These are phyloP conservation scores for Rhodotorula glutinis DNA, from an alignment of 1,284 basidiomycete species.

Conservation along the genomic window DNA sequence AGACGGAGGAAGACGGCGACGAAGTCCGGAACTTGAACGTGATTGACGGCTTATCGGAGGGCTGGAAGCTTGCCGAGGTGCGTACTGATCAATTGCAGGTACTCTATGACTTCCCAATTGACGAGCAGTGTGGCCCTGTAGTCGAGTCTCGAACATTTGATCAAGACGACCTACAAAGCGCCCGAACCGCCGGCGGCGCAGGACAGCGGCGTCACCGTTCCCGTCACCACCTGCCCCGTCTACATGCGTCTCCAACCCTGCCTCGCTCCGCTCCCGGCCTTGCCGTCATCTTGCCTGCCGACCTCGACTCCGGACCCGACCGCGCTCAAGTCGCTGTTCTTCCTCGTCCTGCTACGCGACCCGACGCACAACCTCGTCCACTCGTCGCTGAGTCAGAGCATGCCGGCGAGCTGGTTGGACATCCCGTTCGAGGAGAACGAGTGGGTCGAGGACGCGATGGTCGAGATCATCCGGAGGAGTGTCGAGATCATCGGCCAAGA, in stretches of 20 bases:
- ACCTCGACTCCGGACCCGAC: conserved; percentile 77
- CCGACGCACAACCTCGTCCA: conserved; percentile 72
- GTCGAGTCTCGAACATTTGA: conserved; percentile 74
- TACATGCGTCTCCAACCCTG: conserved; percentile 92
- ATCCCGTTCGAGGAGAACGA: conserved; percentile 81
- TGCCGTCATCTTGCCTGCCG: conserved; percentile 36
- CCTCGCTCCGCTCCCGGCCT: conserved; percentile 59
- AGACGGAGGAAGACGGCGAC: conserved; percentile 23
- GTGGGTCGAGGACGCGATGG: conserved; percentile 91
- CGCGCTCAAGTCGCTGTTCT: conserved; percentile 63
- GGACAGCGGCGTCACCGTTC: conserved; percentile 51
- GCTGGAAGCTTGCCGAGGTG: conserved; percentile 75
- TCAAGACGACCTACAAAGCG: conserved; percentile 58
- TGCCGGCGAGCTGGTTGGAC: conserved; percentile 75
- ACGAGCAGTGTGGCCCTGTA: conserved; percentile 45
- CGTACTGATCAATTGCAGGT: conserved; percentile 1
- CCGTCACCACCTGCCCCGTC: conserved; percentile 83
- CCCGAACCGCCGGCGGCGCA: conserved; percentile 34
- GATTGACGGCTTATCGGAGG: conserved; percentile 78
- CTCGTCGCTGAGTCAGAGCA: conserved; percentile 72
- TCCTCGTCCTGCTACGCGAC: conserved; percentile 77
- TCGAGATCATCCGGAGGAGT: conserved; percentile 73
- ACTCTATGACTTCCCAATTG: background rate
- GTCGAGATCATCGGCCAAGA: conserved; percentile 67
- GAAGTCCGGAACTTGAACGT: conserved; percentile 68